These are phyloP conservation scores for Hanseniaspora guilliermondii DNA, from an alignment of 805 yeast genomes.

Conservation along the genomic window DNA sequence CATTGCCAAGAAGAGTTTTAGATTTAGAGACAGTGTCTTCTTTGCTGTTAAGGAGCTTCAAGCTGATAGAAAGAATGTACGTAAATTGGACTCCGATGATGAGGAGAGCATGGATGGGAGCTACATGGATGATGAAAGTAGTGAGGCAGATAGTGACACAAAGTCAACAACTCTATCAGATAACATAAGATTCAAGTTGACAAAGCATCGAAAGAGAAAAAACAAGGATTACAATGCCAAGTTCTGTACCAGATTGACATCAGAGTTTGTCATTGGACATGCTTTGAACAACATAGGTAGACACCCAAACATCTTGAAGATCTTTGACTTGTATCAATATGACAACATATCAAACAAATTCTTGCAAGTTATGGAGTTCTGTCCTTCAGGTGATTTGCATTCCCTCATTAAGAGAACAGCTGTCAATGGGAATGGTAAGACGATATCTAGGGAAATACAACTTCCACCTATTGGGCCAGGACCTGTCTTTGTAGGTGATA, in stretches of 20 bases:
- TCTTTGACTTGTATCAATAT: slow-evolving; percentile 66
- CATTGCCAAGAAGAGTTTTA: slow-evolving; percentile 40
- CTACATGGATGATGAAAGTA: not conserved
- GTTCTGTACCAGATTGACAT: slow-evolving; percentile 73
- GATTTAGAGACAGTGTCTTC: slow-evolving; percentile 57
- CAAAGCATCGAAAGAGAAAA: slow-evolving; percentile 33
- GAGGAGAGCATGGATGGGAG: not conserved
- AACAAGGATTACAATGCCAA: slow-evolving; percentile 86
- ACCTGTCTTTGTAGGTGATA: slow-evolving; percentile 11
- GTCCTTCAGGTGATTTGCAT: slow-evolving; percentile 71
- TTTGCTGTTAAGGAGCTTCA: slow-evolving; percentile 84
- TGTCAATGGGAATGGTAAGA: slow-evolving; percentile 6
- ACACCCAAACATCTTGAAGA: slow-evolving; percentile 63
- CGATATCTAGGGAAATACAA: slow-evolving; percentile 3
- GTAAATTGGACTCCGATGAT: not conserved
- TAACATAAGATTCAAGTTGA: not conserved
- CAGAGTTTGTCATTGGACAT: slow-evolving; percentile 79
- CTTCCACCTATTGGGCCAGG: slow-evolving; percentile 11
- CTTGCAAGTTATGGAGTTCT: slow-evolving; percentile 88
- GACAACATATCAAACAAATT: slow-evolving; percentile 45
- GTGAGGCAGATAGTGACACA: not conserved
- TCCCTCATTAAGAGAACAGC: slow-evolving; percentile 39
- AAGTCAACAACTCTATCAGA: not conserved
- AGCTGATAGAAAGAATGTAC: slow-evolving; percentile 16
- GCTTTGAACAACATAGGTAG: slow-evolving; percentile 40